These are phyloP conservation scores for Arabis hirsuta DNA, from an alignment of 345 rosid genomes.

Conservation along the genomic window DNA sequence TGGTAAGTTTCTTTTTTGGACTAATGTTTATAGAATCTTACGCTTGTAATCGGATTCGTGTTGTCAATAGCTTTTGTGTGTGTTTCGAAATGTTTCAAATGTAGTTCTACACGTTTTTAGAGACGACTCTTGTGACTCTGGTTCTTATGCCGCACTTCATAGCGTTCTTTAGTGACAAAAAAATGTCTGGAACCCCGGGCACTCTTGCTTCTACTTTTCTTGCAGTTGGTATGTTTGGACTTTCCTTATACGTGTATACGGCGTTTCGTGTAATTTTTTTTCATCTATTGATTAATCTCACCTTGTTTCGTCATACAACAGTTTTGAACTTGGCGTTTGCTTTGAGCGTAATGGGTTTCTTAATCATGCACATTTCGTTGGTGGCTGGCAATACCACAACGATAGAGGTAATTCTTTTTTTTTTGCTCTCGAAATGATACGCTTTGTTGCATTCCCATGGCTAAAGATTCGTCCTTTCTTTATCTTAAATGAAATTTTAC, in stretches of 20 bases:
- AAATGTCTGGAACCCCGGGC: slow-evolving; percentile 95
- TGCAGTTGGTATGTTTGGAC: slow-evolving; percentile 71
- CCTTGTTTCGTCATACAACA: slow-evolving; percentile 44
- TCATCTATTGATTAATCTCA: slow-evolving; percentile 9
- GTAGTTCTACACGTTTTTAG: slow-evolving; percentile 98
- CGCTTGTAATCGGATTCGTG: not conserved
- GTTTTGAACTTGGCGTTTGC: slow-evolving; percentile 96
- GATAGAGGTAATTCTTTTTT: slow-evolving; percentile 66
- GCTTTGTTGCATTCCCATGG: not conserved
- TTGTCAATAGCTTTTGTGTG: slow-evolving; percentile 1
- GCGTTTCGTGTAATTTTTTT: slow-evolving; percentile 17
- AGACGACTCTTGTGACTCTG: slow-evolving; percentile 90
- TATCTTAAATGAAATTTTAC: not conserved
- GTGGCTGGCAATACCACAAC: slow-evolving; percentile 92
- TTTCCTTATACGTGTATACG: slow-evolving; percentile 2
- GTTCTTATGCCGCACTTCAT: slow-evolving; percentile 88
- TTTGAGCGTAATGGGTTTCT: slow-evolving; percentile 87
- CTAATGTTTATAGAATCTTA: slow-evolving; percentile 9
- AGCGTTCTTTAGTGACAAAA: slow-evolving; percentile 92
- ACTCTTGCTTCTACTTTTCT: slow-evolving; percentile 96
- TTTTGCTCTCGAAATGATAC: slow-evolving; percentile 3
- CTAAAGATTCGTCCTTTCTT: not conserved
- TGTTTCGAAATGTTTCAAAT: slow-evolving; percentile 30
- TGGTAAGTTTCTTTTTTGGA: slow-evolving; percentile 59
- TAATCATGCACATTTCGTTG: slow-evolving; percentile 89